Base-by-base conservation (phyloP, 192 early-diverging fungal genomes). In the Entomortierella parvispora region DNA sequence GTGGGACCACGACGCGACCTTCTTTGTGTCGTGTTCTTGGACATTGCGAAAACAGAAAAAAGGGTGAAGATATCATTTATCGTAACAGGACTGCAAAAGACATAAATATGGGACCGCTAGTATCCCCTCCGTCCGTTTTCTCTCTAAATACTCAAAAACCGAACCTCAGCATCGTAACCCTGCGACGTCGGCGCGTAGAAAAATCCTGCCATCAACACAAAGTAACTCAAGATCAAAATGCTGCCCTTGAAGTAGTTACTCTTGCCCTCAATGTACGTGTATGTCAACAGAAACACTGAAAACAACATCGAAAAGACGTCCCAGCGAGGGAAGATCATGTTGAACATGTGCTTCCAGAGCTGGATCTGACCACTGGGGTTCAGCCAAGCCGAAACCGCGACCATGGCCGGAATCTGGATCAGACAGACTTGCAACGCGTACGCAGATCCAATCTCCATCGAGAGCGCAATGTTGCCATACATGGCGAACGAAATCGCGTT, bases 181-280 rank as follows among this genome's bases (percentile, higher is more conserved):
- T 20, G 9, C 7, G 34, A 44, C 42, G 29, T 23, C 10, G 92
- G 90, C 46, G 87, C 90, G 79, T 88, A 99, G 33, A 85, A 88
- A 78, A 94, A 96, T 7, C 89, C 91, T 14, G 86, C 86, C 72
- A 96, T 85, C 65, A 97, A 84, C 12, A 97, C 90, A 50, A 80
- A 80, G 79, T 99, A 99, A 45, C 90, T 91, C 32, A 97, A 72
- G 37, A 96, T 86, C 61, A 99, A 81, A 52, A 99, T 95, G 5
- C 80, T 81, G 18, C 96, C 97, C 83, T 99, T 97, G 79, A 99
- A 99, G 83, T 99, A 97, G 82, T 99, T 97, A 50, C 89, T 84
- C 80, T 93, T 97, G 69, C 96, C 96, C 81, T 99, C 97, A 60
- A 93, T 91, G 81, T 96, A 97, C 18, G 96, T 91, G 68, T 97